These are phyloP conservation scores for Syzygium jambos DNA, from an alignment of 345 rosid genomes.

Conservation along the genomic window DNA sequence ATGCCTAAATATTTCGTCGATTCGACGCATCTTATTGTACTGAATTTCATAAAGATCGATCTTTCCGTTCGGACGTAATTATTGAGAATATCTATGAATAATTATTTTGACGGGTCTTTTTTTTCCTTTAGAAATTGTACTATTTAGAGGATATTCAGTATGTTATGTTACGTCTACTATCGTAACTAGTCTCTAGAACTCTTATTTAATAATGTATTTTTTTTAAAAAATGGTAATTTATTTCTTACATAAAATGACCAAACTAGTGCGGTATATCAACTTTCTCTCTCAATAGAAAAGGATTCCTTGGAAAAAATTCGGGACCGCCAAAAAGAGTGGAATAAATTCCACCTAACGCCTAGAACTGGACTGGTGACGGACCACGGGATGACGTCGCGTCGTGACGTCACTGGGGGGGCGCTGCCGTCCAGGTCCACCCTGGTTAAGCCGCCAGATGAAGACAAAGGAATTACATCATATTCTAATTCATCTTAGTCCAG, in stretches of 20 bases:
- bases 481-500: not conserved
- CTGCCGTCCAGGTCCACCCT: not conserved
- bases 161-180: no score
- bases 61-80: not conserved
- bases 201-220: not conserved
- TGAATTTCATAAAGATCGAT: not conserved
- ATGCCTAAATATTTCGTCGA: not conserved
- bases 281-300: not conserved
- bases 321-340: not conserved
- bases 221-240: no score
- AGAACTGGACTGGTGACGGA: not conserved
- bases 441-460: not conserved
- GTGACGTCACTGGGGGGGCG: not conserved
- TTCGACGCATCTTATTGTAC: not conserved
- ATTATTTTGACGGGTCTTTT: not conserved
- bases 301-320: not conserved
- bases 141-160: not conserved
- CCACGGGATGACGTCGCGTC: not conserved
- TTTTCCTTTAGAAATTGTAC: not conserved
- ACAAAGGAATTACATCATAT: not conserved
- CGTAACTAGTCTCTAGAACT: rapidly evolving
- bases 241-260: not conserved
- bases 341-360: not conserved
- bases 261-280: not conserved
- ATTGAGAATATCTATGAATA: not conserved